Conservation (phyloP, 106 monocot species). For the Phalaenopsis equestris region DNA sequence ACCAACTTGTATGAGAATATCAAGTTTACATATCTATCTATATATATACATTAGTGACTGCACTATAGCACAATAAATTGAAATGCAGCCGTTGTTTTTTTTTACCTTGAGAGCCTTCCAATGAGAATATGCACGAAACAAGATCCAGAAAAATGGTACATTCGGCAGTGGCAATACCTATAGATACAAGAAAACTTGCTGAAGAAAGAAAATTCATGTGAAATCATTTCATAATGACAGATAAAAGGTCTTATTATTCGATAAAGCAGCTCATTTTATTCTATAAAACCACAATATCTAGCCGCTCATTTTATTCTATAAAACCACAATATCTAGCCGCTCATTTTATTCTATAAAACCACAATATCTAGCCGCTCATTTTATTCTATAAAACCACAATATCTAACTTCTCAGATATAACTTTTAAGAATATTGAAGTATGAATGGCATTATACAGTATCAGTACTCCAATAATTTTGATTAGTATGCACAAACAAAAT, state of each 20-base stretch:
- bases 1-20: too few species aligned
- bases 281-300: not conserved
- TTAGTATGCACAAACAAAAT: not conserved
- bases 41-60: not conserved
- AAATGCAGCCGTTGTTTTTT: not conserved
- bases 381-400: not conserved
- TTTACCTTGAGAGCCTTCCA: conserved; percentile 87
- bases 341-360: not conserved
- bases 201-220: not conserved
- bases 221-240: not conserved
- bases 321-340: not conserved
- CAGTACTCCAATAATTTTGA: not conserved
- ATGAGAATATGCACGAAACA: conserved; percentile 87
- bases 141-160: conserved; percentile 84
- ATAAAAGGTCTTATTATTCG: not conserved
- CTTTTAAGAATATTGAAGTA: not conserved
- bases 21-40: too few species aligned
- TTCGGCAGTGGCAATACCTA: conserved; percentile 90
- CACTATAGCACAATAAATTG: not conserved
- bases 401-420: not conserved
- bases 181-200: not conserved
- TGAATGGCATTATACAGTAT: not conserved
- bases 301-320: not conserved
- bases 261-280: not conserved
- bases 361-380: not conserved